These are phyloP conservation scores for Ascochyta pisi DNA, from an alignment of 2,329 filamentous ascomycete genomes.

Conservation along the genomic window DNA sequence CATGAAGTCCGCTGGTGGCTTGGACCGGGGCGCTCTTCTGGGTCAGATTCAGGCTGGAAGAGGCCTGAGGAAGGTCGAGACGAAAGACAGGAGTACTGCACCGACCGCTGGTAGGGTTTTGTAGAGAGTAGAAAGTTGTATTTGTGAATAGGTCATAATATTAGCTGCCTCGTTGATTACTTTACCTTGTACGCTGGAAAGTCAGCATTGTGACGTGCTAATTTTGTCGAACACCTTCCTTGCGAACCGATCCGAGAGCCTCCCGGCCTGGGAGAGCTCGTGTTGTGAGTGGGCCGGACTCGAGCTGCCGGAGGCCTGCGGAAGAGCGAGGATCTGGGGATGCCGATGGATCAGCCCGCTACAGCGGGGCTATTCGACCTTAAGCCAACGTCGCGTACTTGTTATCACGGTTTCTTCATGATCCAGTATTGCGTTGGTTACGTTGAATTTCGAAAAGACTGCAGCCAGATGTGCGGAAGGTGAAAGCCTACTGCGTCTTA, in stretches of 20 bases:
- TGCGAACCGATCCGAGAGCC: neutral
- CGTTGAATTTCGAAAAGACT: neutral
- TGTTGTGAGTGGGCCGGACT: neutral
- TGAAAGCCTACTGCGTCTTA: neutral
- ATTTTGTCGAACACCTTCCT: too few species aligned
- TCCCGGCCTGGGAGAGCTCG: neutral
- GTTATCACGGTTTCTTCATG: neutral
- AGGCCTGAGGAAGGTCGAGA: slow-evolving; percentile 83
- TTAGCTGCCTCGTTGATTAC: slow-evolving; percentile 3
- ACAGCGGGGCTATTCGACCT: slow-evolving; percentile 1
- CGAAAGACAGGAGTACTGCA: slow-evolving; percentile 81
- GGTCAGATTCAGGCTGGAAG: slow-evolving; percentile 83
- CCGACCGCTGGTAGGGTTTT: slow-evolving; percentile 77
- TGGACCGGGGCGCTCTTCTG: slow-evolving; percentile 67
- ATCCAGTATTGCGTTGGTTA: neutral
- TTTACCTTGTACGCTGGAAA: neutral
- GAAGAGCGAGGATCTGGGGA: slow-evolving; percentile 8
- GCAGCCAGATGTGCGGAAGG: neutral
- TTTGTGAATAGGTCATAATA: slow-evolving; percentile 28
- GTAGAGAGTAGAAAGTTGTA: slow-evolving; percentile 22
- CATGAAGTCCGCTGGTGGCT: slow-evolving; percentile 38
- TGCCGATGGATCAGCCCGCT: neutral
- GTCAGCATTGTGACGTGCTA: neutral
- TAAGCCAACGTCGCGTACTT: neutral
- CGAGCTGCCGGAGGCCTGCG: neutral